A percentile compares a stretch with the other conserved stretches of the same genome.
Conservation (phyloP, 129 eudicot genomes). For the Arctium minus region DNA sequence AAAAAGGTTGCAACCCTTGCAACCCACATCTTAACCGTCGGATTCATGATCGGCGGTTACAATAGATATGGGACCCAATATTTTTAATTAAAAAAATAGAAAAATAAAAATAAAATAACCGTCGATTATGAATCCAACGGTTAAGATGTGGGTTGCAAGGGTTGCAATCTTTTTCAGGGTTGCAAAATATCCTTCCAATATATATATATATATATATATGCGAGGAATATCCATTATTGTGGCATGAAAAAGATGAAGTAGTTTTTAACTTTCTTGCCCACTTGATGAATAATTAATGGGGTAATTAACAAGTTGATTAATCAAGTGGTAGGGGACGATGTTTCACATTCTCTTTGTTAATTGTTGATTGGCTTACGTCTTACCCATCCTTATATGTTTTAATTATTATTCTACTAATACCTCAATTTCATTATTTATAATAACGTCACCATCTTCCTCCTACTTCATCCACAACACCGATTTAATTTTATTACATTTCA, state of each 20-base stretch:
- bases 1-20: too few relatives aligned
- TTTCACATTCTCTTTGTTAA: conserved; percentile 27
- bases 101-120: too few relatives aligned
- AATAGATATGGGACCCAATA: too few relatives aligned
- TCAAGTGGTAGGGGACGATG: conserved; percentile 28
- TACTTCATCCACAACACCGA: conserved; percentile 13
- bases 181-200: too few relatives aligned
- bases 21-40: too few relatives aligned
- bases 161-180: too few relatives aligned
- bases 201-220: not conserved
- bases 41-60: too few relatives aligned
- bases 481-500: not conserved
- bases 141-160: too few relatives aligned
- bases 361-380: conserved; percentile 23
- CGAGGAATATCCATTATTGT: conserved; percentile 37
- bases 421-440: not conserved
- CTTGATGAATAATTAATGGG: conserved; percentile 23
- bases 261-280: conserved; percentile 24
- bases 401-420: conserved; percentile 1
- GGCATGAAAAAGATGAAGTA: not conserved
- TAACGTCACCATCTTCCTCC: conserved; percentile 18
- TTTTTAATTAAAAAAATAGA: too few relatives aligned
- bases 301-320: conserved; percentile 11
- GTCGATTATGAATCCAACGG: too few relatives aligned
- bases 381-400: conserved; percentile 8